Conservation (phyloP, 257 asterid species). For the Solanum sejunctum region DNA sequence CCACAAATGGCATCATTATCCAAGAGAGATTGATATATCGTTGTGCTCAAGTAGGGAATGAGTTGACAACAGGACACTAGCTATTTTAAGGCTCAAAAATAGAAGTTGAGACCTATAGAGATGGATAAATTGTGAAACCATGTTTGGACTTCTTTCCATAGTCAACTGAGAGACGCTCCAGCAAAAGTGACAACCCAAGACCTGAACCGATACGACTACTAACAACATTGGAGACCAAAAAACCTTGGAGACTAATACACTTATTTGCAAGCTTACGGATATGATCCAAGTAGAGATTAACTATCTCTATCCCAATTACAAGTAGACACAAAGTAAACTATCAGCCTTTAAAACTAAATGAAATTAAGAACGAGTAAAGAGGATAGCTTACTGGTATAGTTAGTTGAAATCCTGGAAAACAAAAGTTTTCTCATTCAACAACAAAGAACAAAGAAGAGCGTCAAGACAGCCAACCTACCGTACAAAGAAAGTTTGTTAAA, state of each 20-base stretch:
- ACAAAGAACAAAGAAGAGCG: constrained; percentile 78
- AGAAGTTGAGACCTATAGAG: constrained; percentile 17
- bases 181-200: constrained; percentile 12
- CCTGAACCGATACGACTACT: constrained; percentile 15
- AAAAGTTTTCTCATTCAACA: constrained; percentile 64
- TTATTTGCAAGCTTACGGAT: constrained; percentile 12
- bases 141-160: constrained; percentile 15
- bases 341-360: neutral
- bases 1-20: constrained; percentile 15
- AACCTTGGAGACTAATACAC: constrained; percentile 16
- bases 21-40: constrained; percentile 7
- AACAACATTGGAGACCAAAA: constrained; percentile 9
- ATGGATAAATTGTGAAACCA: constrained; percentile 16
- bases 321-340: neutral
- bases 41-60: constrained; percentile 17
- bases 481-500: constrained; percentile 77
- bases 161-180: constrained; percentile 14
- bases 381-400: constrained; percentile 4
- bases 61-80: constrained; percentile 5
- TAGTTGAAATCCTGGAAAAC: constrained; percentile 65
- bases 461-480: constrained; percentile 69
- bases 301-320: constrained; percentile 13
- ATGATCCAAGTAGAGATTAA: constrained; percentile 13
- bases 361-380: neutral
- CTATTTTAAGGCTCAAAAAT: constrained; percentile 16